phyloP scores from a whole-genome alignment of 78 protist genomes.

The Monocercomonoides exilis region DNA sequence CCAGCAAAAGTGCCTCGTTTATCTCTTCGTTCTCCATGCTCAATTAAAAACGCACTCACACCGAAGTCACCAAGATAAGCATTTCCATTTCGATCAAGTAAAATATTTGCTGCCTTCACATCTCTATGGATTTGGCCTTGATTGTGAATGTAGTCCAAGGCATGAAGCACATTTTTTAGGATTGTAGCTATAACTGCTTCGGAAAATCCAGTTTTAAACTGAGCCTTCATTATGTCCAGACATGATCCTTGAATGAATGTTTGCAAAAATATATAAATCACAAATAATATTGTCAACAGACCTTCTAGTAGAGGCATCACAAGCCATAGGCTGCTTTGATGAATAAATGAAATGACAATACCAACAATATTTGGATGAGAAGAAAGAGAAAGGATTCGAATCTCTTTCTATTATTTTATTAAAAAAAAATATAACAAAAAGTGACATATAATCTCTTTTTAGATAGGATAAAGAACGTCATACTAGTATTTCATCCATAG shows the following conservation, averaged over 20 bases:
- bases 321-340: background rate
- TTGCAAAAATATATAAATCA: background rate
- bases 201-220: background rate
- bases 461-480: background rate
- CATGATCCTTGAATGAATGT: slow-evolving; percentile 1
- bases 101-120: background rate
- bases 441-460: background rate
- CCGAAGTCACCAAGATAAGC: slow-evolving; percentile 12
- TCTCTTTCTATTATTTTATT: slow-evolving; percentile 5
- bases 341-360: background rate
- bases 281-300: background rate
- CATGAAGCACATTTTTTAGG: background rate
- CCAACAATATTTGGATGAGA: background rate
- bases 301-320: background rate
- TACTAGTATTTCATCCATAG: background rate
- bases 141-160: slow-evolving; percentile 13
- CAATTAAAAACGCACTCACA: background rate
- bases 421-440: too few relatives aligned
- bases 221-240: background rate
- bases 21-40: background rate
- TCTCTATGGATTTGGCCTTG: slow-evolving; percentile 8
- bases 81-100: background rate
- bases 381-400: background rate
- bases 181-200: background rate
- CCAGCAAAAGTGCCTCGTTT: background rate